Base-by-base conservation (phyloP, 2,329 filamentous ascomycete genomes). In the Fusarium sp. region DNA sequence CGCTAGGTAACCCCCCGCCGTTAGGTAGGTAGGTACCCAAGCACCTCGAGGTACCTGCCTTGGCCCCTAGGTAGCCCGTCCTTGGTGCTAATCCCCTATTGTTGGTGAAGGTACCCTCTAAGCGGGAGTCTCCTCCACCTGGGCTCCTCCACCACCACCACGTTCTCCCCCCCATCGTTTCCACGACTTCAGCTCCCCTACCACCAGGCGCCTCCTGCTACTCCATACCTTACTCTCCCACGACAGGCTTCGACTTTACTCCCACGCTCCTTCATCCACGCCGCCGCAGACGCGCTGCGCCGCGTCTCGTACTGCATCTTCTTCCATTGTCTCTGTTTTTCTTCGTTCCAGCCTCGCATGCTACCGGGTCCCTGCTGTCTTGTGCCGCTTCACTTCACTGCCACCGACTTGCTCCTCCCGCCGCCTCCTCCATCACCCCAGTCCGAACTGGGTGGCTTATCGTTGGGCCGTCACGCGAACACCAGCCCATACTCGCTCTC, bases 391-490 rank as follows among this genome's bases (percentile, higher is more conserved):
- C 75, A 68, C 74, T 76, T 78, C 71, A 70, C 74, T 76, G 69
- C 72, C 77, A 76, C 77, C 77, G 68, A 74, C 77, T 73, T 76
- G 64, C 69, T 78, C 65, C 72, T 75, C 73, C 68, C 65, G 69
- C 65, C 67, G 68, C 65, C 68, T 72, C 62, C 64, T 43, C 54
- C 54, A 68, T 65, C 70, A 73, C 65, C 65, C 69, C 69, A 79
- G 69, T 68, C 72, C 70, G 65, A 72, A 63, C 73, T 77, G 68
- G 65, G 64, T 65, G 69, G 67, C 65, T 77, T 68, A 64, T 73
- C 68, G 64, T 71, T 78, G 70, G 76, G 72, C 79, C 72, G 74
- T 77, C 78, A 80, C 79, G 75, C 79, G 72, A 80, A 78, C 76
- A 71, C 50, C 70, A 57, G 67, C 69, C 54, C 61, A 69, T 69